These are phyloP conservation scores for Penicillium sp. DNA, from an alignment of 2,329 filamentous ascomycete species.

Conservation along the genomic window DNA sequence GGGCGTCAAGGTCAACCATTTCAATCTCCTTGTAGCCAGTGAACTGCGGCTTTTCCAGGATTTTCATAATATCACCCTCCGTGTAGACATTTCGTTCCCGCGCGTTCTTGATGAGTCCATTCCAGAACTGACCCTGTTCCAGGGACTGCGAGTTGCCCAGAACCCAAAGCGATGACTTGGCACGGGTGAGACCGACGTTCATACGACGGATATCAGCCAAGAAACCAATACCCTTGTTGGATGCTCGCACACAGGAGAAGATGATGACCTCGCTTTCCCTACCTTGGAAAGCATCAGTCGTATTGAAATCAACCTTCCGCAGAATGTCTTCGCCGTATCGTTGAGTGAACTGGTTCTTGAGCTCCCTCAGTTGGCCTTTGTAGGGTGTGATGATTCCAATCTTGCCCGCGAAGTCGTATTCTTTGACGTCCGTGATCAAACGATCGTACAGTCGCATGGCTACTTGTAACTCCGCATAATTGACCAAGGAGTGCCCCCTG, in stretches of 20 bases:
- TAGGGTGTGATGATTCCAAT: constrained; percentile 98
- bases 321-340: constrained; percentile 73
- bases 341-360: constrained; percentile 70
- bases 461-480: constrained; percentile 79
- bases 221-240: constrained; percentile 92
- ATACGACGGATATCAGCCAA: constrained; percentile 97
- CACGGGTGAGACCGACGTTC: constrained; percentile 97
- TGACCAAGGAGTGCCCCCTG: constrained; percentile 85
- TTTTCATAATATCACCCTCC: constrained; percentile 57
- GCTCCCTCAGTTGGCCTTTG: constrained; percentile 82
- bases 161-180: constrained; percentile 95
- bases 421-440: constrained; percentile 67
- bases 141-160: constrained; percentile 87
- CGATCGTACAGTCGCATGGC: constrained; percentile 82
- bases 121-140: constrained; percentile 87
- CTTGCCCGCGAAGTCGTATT: constrained; percentile 71
- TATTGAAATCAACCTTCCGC: constrained; percentile 91
- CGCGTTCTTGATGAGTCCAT: constrained; percentile 78
- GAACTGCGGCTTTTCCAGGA: constrained; percentile 55
- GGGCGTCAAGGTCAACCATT: constrained; percentile 37
- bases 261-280: constrained; percentile 98
- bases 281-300: constrained; percentile 95
- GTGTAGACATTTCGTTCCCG: constrained; percentile 73
- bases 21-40: constrained; percentile 43
- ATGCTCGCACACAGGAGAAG: constrained; percentile 95